phyloP scores from a whole-genome alignment of 1,284 basidiomycete genomes.

The Fistulinella staudtii region DNA sequence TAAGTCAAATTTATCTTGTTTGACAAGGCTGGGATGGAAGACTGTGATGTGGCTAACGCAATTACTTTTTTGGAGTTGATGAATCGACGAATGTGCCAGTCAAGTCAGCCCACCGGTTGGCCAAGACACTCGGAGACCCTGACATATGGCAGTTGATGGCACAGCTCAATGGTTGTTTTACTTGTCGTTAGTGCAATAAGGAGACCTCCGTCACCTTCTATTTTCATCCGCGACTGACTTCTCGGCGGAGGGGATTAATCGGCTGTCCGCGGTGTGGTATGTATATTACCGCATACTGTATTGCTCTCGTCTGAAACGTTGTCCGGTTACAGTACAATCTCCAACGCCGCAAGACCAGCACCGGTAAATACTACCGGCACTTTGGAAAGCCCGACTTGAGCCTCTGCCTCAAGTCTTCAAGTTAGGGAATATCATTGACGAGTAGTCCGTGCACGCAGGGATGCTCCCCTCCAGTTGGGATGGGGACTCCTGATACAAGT shows the following conservation, averaged over 20 bases:
- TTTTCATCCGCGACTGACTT: constrained; percentile 13
- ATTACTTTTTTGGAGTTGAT: constrained; percentile 2
- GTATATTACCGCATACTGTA: background rate
- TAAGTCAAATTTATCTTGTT: constrained; percentile 9
- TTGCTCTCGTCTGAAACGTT: constrained; percentile 16
- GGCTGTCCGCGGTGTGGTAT: constrained; percentile 25
- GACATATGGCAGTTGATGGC: constrained; percentile 3
- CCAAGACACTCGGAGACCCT: background rate
- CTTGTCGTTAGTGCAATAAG: constrained; percentile 7
- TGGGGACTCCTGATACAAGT: background rate
- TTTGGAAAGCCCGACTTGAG: background rate
- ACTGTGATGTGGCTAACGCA: background rate
- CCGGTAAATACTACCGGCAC: background rate
- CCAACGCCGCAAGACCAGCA: background rate
- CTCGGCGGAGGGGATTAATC: constrained; percentile 14
- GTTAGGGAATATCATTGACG: no score
- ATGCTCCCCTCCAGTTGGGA: background rate
- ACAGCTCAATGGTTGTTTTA: constrained; percentile 7
- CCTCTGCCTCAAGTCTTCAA: background rate
- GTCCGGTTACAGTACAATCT: background rate
- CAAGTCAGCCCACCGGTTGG: constrained; percentile 3
- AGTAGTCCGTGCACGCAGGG: background rate
- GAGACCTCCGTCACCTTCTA: constrained; percentile 8
- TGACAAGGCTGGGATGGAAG: constrained; percentile 2
- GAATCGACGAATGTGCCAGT: constrained; percentile 6